These are phyloP conservation scores for Mycena venus DNA, from an alignment of 768 basidiomycete genomes.

Conservation along the genomic window DNA sequence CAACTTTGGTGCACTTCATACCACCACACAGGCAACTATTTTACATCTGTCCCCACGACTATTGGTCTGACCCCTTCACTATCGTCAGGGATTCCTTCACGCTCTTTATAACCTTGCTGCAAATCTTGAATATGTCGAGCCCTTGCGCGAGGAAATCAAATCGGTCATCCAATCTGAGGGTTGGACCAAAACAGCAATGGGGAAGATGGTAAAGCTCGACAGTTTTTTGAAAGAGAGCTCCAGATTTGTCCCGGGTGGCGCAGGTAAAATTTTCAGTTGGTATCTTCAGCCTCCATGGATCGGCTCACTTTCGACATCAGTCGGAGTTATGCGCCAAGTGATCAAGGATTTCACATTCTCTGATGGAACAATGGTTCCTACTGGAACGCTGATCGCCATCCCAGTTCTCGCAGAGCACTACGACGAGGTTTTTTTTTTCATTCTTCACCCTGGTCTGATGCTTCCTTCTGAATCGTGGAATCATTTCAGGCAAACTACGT, in stretches of 20 bases:
- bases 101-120: conserved; percentile 44
- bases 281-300: too few species aligned
- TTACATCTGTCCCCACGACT: background rate
- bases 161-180: conserved; percentile 41
- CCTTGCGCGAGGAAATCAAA: conserved; percentile 48
- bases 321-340: conserved; percentile 45
- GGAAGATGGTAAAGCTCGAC: conserved; percentile 46
- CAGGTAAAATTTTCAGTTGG: conserved; percentile 2
- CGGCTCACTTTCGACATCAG: conserved; percentile 19
- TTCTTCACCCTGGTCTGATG: too few species aligned
- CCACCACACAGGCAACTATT: conserved; percentile 21
- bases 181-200: conserved; percentile 44
- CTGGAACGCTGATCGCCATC: conserved; percentile 50
- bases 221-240: conserved; percentile 52
- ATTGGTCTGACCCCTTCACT: background rate
- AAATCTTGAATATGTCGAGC: conserved; percentile 39
- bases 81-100: conserved; percentile 18
- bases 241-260: conserved; percentile 35
- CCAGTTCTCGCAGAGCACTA: conserved; percentile 46
- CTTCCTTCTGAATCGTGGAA: background rate
- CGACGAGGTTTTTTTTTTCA: conserved; percentile 26
- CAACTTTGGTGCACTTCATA: conserved; percentile 41
- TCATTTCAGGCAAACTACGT: conserved; percentile 42
- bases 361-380: conserved; percentile 56
- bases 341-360: conserved; percentile 57